Evolutionary conservation across 1,284 basidiomycete species (phyloP).

Genomic region (Fomitopsis palustris): DNA sequence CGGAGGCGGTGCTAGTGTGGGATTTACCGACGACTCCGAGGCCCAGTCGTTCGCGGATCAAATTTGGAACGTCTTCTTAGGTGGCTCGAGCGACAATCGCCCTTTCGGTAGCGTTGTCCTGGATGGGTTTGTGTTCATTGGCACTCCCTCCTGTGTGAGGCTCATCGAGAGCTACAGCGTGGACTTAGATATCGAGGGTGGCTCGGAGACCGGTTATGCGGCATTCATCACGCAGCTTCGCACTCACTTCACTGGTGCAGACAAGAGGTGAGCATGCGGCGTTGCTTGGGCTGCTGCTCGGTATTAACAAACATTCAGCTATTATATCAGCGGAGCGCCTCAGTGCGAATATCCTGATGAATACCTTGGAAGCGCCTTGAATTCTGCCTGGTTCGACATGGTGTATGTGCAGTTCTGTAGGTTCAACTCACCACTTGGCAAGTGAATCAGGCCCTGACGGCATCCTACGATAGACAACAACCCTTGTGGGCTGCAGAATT

Average conservation of each 20-base stretch:
- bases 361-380: constrained; percentile 47
- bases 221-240: constrained; percentile 59
- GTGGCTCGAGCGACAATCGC: constrained; percentile 52
- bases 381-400: constrained; percentile 51
- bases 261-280: constrained; percentile 43
- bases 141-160: background rate
- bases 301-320: constrained; percentile 32
- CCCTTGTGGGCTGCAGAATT: constrained; percentile 43
- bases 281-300: background rate
- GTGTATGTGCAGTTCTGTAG: constrained; percentile 52
- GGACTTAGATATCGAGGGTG: constrained; percentile 66
- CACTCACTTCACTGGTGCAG: constrained; percentile 44
- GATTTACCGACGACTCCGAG: constrained; percentile 52
- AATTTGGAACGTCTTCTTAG: constrained; percentile 63
- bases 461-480: constrained; percentile 44
- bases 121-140: constrained; percentile 46
- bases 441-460: background rate
- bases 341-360: constrained; percentile 54
- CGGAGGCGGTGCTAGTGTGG: constrained; percentile 36
- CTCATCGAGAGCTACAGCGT: constrained; percentile 36
- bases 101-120: constrained; percentile 62
- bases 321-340: constrained; percentile 59
- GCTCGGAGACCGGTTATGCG: constrained; percentile 49
- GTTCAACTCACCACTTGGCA: constrained; percentile 6
- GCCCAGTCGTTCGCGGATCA: constrained; percentile 52